These are phyloP conservation scores for Penicillium sp. DNA, from an alignment of 2,329 filamentous ascomycete species.

Conservation along the genomic window DNA sequence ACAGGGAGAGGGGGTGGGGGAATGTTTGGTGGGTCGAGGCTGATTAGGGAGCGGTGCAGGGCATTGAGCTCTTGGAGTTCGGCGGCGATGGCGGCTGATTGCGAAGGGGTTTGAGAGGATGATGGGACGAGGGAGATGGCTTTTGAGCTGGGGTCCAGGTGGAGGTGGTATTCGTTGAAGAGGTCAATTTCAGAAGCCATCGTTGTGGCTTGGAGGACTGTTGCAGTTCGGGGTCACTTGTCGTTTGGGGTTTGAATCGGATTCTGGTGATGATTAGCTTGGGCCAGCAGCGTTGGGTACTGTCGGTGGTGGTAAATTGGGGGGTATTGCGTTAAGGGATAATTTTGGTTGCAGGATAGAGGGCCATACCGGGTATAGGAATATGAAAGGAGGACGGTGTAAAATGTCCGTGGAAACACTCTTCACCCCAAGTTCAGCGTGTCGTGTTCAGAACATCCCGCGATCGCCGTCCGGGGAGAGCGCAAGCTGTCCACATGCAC, in stretches of 20 bases:
- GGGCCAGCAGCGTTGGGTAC: neutral
- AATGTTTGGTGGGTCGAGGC: conserved; percentile 64
- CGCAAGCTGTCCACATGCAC: conserved; percentile 28
- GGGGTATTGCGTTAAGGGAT: neutral
- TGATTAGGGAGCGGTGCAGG: conserved; percentile 72
- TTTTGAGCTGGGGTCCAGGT: conserved; percentile 81
- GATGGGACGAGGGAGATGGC: conserved; percentile 59
- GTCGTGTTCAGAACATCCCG: neutral
- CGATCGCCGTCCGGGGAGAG: conserved; percentile 11
- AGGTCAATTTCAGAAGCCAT: conserved; percentile 37
- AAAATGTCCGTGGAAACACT: neutral
- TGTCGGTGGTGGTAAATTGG: neutral
- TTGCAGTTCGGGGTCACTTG: neutral
- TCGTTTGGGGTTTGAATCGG: neutral
- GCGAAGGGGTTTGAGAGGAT: conserved; percentile 44
- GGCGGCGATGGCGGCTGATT: conserved; percentile 56
- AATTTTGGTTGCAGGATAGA: neutral
- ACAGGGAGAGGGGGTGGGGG: conserved; percentile 88
- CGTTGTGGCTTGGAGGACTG: conserved; percentile 9
- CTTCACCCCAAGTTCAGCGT: neutral
- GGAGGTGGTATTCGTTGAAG: conserved; percentile 80
- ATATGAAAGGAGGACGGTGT: neutral
- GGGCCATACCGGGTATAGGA: neutral
- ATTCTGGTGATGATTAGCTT: neutral
- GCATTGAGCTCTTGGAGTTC: conserved; percentile 75